Percentiles rank a stretch among this genome's conserved stretches.
These are phyloP conservation scores for Akanthomyces lecanii DNA, from an alignment of 2,329 filamentous ascomycete genomes.

Conservation along the genomic window DNA sequence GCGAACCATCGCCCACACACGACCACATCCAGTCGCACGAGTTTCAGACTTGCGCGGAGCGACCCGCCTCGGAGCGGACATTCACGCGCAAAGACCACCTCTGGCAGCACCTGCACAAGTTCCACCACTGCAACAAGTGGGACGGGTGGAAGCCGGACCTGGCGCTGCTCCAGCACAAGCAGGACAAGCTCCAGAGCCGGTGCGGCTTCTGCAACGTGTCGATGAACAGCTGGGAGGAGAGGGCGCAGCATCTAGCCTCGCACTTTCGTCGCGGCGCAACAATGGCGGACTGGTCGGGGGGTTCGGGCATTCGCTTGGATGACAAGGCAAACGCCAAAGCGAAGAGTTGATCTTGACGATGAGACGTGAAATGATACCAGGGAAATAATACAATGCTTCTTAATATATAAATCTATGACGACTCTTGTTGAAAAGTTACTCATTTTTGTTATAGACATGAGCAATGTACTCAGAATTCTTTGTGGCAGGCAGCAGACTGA, in stretches of 20 bases:
- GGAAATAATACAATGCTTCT: not conserved
- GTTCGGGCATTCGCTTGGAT: constrained; percentile 10
- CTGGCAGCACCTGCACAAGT: constrained; percentile 39
- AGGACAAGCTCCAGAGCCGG: constrained; percentile 26
- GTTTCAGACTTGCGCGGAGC: constrained; percentile 48
- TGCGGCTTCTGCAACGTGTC: constrained; percentile 28
- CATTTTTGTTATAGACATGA: not conserved
- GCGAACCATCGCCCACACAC: constrained; percentile 29
- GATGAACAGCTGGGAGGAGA: constrained; percentile 27
- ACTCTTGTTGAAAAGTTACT: not conserved
- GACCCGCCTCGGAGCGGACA: constrained; percentile 36
- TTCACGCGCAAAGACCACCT: constrained; percentile 41
- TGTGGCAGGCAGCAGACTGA: not conserved
- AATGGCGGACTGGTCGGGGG: constrained; percentile 22
- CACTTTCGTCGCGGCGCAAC: constrained; percentile 29
- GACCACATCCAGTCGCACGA: constrained; percentile 38
- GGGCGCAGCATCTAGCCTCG: constrained; percentile 27
- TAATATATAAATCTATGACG: not conserved
- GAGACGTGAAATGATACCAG: constrained; percentile 4
- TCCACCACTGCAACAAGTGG: constrained; percentile 42
- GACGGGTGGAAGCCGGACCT: constrained; percentile 45
- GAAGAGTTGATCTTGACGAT: not conserved
- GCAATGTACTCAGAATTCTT: not conserved
- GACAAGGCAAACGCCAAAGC: not conserved
- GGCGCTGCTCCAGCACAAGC: constrained; percentile 28